Percentiles rank a stretch among this genome's conserved stretches.
Evolutionary conservation across 768 basidiomycete genomes (phyloP).

Genomic region (Tulasnella sp.): DNA sequence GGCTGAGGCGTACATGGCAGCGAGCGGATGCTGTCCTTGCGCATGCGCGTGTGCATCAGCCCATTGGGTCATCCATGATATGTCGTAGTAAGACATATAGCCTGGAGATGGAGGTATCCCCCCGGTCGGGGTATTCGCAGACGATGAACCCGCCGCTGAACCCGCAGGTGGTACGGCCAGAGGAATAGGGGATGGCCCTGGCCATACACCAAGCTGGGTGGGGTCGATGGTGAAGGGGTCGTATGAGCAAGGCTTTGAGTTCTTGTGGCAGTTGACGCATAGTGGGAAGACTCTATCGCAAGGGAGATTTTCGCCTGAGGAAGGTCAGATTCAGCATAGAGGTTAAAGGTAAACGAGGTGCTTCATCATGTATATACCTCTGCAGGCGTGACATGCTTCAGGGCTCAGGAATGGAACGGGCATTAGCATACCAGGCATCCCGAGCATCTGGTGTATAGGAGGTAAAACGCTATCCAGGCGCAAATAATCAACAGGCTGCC

Average conservation of each 20-base stretch:
- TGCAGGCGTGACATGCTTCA: slow-evolving; percentile 10
- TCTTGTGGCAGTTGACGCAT: slow-evolving; percentile 5
- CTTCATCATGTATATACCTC: background rate
- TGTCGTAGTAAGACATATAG: slow-evolving; percentile 2
- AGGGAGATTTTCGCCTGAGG: slow-evolving; percentile 4
- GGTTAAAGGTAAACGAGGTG: background rate
- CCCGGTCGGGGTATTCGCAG: background rate
- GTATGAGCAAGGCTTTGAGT: slow-evolving; percentile 2
- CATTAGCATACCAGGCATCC: slow-evolving; percentile 9
- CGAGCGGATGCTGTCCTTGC: slow-evolving; percentile 1
- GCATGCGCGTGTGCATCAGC: slow-evolving; percentile 1
- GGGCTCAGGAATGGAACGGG: slow-evolving; percentile 12
- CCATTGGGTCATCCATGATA: slow-evolving; percentile 7
- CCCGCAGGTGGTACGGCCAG: background rate
- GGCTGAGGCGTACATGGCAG: background rate
- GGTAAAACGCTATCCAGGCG: too few relatives aligned
- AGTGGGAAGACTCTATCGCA: slow-evolving; percentile 7
- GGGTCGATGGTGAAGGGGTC: slow-evolving; percentile 9
- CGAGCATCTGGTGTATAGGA: background rate
- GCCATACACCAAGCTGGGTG: slow-evolving; percentile 9
- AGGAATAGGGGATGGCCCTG: background rate
- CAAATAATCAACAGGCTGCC: too few relatives aligned
- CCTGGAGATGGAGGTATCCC: background rate
- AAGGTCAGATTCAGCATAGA: background rate
- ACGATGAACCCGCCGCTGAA: background rate